phyloP scores from a whole-genome alignment of 2,329 filamentous ascomycete genomes.

The Pyricularia sp. region DNA sequence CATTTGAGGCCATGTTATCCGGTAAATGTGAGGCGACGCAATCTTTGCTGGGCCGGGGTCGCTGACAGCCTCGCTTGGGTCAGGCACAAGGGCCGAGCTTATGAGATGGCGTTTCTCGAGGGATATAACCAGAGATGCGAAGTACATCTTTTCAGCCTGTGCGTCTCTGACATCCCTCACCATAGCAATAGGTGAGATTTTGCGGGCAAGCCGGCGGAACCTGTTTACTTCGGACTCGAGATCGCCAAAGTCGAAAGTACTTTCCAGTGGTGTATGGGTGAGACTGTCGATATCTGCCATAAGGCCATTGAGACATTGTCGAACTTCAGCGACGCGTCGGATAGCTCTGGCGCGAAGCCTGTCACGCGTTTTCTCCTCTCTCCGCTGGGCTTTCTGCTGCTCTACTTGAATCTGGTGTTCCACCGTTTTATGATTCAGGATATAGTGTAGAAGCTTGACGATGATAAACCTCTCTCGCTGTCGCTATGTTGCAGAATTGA shows the following conservation, averaged over 20 bases:
- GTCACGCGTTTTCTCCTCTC: neutral
- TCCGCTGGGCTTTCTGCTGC: no score
- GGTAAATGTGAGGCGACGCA: neutral
- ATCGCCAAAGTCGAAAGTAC: neutral
- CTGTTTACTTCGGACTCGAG: neutral
- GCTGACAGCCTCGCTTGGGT: neutral
- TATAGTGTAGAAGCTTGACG: neutral
- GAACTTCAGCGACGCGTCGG: neutral
- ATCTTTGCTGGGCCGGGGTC: neutral
- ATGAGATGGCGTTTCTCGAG: neutral
- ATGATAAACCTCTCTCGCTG: neutral
- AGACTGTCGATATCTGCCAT: neutral
- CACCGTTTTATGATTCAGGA: neutral
- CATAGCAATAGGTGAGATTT: neutral
- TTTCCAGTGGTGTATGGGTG: neutral
- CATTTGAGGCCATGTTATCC: neutral
- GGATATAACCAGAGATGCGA: neutral
- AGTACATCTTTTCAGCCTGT: no score
- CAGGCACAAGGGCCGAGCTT: neutral
- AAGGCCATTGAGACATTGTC: neutral
- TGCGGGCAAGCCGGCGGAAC: neutral
- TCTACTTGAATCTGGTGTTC: neutral
- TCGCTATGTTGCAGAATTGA: neutral
- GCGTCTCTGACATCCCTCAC: no score
- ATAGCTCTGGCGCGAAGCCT: neutral